phyloP scores from a whole-genome alignment of 768 basidiomycete genomes.

The Naganishia kalamii region DNA sequence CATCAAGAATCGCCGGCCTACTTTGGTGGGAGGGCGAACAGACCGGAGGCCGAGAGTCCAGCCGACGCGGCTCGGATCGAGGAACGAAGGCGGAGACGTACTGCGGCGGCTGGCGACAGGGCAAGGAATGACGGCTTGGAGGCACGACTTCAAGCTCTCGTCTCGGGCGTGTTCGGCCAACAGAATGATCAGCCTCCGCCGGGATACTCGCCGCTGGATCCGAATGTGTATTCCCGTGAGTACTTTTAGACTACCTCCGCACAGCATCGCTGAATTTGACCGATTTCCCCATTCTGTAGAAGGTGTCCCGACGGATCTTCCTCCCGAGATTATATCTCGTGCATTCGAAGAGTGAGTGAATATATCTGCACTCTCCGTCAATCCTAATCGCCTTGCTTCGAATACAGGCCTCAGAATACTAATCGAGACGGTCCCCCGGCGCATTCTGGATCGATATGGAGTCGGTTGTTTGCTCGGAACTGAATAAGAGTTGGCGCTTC shows the following conservation, averaged over 20 bases:
- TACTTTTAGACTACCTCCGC: not conserved
- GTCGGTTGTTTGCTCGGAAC: not conserved
- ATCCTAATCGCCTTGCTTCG: too few species aligned
- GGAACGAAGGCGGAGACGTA: conserved; percentile 15
- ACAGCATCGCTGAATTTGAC: not conserved
- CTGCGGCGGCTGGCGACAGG: not conserved
- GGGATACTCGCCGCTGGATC: conserved; percentile 43
- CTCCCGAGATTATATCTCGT: conserved; percentile 83
- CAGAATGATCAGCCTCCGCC: conserved; percentile 41
- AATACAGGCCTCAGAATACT: not conserved
- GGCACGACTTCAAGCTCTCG: conserved; percentile 14
- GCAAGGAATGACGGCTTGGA: conserved; percentile 7
- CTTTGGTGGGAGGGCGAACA: conserved; percentile 38
- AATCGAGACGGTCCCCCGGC: not conserved
- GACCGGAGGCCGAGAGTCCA: conserved; percentile 6
- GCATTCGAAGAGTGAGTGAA: conserved; percentile 60
- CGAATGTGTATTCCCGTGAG: conserved; percentile 38
- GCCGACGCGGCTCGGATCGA: not conserved
- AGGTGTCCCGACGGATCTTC: conserved; percentile 86
- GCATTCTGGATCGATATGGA: not conserved
- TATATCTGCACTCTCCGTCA: not conserved
- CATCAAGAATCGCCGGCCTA: conserved; percentile 29
- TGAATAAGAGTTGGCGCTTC: not conserved
- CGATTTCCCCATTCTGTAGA: conserved; percentile 64
- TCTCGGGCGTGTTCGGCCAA: conserved; percentile 1